Evolutionary conservation across 148 eudicot genomes (phyloP), one percentile per base, ranked within the genome.

Genomic region (Fagopyrum tataricum): DNA sequence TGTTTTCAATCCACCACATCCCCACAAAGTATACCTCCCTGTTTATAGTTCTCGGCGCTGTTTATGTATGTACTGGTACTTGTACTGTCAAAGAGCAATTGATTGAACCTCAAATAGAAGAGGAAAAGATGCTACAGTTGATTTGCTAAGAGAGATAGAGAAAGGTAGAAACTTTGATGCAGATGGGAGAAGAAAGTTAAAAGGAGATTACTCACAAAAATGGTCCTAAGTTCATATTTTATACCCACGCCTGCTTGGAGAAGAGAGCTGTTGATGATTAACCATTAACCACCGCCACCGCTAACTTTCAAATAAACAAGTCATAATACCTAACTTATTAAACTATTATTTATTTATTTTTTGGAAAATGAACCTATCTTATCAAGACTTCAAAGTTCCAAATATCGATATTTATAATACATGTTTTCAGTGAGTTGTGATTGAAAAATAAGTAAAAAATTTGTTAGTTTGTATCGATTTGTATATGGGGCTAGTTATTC

Each of bases 221-320:
- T 21, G 56, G 73, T 46, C 43, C 46, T 39, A 12, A 41, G 21
- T 47, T 46, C 47, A 71, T 21, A 44, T 64, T 31, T 31, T 64
- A 64, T 64, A 64, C 43, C 46, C 74, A 72, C 74, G 74, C 74
- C 59, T 72, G 74, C 64, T 18, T 72, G 44, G 56, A 72, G 56
- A 72, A 24, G 24, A 24, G 74, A 72, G 74, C 64, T 72, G 39
- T 72, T 72, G 74, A 51, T 72, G 74, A 72, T 72, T 72, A 72
- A 72, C 74, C 74, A 72, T 72, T 72, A 72, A 72, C 74, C 74
- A 72, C 74, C 74, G 74, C 74, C 74, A 26, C 74, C 52, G 64
- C 74, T 39, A 31, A 23, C 73, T 43, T 46, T 70, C 26, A 70
- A 71, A 70, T 31, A 64, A 64, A 39, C 43, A 39, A 64, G 43